These are phyloP conservation scores for Psilocybe cubensis DNA, from an alignment of 768 basidiomycete genomes.

Conservation along the genomic window DNA sequence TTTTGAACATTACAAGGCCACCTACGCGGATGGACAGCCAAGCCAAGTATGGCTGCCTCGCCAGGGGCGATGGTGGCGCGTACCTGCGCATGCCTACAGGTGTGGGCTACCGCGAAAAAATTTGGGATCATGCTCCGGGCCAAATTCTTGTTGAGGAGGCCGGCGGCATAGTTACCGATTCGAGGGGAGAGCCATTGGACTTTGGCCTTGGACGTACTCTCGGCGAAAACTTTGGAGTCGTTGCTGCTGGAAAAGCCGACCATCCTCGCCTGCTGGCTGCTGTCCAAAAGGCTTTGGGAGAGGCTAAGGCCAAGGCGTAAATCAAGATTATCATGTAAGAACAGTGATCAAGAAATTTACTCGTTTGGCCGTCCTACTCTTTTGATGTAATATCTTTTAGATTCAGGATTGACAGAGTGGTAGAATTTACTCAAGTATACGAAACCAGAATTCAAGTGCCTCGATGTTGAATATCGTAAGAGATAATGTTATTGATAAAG, in stretches of 20 bases:
- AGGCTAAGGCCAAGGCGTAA: constrained; percentile 35
- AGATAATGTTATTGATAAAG: no score
- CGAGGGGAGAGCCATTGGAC: constrained; percentile 74
- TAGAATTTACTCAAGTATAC: no score
- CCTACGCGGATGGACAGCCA: constrained; percentile 94
- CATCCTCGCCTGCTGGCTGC: constrained; percentile 75
- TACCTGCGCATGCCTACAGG: constrained; percentile 84
- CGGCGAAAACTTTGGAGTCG: constrained; percentile 84
- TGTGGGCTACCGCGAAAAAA: constrained; percentile 86
- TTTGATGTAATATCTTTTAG: no score
- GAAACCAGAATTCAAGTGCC: no score
- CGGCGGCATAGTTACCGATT: constrained; percentile 88
- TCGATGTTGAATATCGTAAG: no score
- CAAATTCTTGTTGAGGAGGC: constrained; percentile 85
- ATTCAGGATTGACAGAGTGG: no score
- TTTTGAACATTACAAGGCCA: constrained; percentile 65
- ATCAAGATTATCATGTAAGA: no score
- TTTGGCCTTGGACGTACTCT: constrained; percentile 89
- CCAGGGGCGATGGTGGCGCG: constrained; percentile 82
- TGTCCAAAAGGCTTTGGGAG: constrained; percentile 58
- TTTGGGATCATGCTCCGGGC: constrained; percentile 98
- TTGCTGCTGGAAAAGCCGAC: constrained; percentile 77
- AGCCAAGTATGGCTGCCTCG: constrained; percentile 90
- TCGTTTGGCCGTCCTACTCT: no score
- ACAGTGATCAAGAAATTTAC: no score